Conservation (phyloP, 1,139 yeast genomes). For the Protomyces gravidus region DNA sequence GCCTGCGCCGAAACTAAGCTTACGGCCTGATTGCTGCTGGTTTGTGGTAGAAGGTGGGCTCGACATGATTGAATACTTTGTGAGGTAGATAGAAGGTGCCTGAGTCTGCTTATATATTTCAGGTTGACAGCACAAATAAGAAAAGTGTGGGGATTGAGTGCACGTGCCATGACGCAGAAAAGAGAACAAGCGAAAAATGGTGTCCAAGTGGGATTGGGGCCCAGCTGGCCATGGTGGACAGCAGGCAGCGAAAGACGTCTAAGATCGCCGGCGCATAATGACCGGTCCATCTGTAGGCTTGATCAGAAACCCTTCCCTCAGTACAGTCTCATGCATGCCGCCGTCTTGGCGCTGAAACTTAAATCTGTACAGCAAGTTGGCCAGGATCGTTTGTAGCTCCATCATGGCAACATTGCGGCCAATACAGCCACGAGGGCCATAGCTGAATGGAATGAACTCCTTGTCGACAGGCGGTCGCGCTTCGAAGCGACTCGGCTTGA, state of each 20-base stretch:
- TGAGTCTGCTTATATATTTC: not conserved
- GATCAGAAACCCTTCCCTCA: conserved; percentile 22
- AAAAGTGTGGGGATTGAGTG: no score
- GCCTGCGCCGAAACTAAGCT: conserved; percentile 23
- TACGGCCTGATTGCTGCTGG: not conserved
- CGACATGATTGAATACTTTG: not conserved
- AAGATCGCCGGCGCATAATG: conserved; percentile 15
- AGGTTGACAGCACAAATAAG: no score
- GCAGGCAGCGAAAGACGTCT: no score
- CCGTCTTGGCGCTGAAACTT: conserved; percentile 8
- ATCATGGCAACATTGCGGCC: conserved; percentile 27
- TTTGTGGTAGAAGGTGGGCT: conserved; percentile 4
- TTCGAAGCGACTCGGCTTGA: conserved; percentile 61
- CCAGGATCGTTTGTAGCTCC: conserved; percentile 20
- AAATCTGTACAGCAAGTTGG: conserved; percentile 22
- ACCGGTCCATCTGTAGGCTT: conserved; percentile 19
- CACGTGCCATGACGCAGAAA: no score
- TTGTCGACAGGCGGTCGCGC: conserved; percentile 7
- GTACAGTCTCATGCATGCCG: conserved; percentile 4
- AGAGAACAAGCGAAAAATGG: no score
- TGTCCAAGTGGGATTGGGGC: no score
- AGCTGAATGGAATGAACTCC: conserved; percentile 16
- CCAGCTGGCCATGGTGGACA: no score
- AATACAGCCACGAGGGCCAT: conserved; percentile 27
- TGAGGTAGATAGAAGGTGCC: not conserved